These are phyloP conservation scores for Phialophora chinensis DNA, from an alignment of 2,329 filamentous ascomycete genomes.

Conservation along the genomic window DNA sequence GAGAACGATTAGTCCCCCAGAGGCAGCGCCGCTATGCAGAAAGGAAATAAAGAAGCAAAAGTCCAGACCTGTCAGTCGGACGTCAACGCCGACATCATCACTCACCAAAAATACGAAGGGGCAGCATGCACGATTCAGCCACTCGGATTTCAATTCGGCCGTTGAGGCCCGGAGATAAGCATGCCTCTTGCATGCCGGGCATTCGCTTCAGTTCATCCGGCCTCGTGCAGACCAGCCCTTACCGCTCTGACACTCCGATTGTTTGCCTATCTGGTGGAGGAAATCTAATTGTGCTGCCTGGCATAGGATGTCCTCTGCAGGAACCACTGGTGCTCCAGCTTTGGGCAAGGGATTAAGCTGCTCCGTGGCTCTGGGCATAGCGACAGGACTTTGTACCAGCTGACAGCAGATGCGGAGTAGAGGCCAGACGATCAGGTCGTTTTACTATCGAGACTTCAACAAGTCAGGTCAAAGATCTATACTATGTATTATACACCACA, in stretches of 20 bases:
- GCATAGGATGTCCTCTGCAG: background rate
- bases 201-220: slow-evolving; percentile 5
- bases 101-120: background rate
- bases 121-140: slow-evolving; percentile 10
- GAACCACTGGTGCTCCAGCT: background rate
- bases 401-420: too few relatives aligned
- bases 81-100: slow-evolving; percentile 11
- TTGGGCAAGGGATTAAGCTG: too few relatives aligned
- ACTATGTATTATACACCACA: too few relatives aligned
- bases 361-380: too few relatives aligned
- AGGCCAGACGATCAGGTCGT: too few relatives aligned
- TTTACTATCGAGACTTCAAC: too few relatives aligned
- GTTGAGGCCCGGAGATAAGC: slow-evolving; percentile 6
- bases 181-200: too few relatives aligned
- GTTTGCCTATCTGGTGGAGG: background rate
- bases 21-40: slow-evolving; percentile 14
- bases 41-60: slow-evolving; percentile 4
- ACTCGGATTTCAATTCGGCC: slow-evolving; percentile 17
- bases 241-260: background rate
- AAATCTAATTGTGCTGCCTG: slow-evolving; percentile 14
- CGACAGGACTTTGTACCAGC: too few relatives aligned
- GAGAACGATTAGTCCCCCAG: slow-evolving; percentile 2
- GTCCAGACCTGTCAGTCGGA: background rate
- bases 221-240: slow-evolving; percentile 3
- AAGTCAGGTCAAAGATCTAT: too few relatives aligned